Conservation (phyloP, 1,284 basidiomycete species). For the Agaricales sp. region DNA sequence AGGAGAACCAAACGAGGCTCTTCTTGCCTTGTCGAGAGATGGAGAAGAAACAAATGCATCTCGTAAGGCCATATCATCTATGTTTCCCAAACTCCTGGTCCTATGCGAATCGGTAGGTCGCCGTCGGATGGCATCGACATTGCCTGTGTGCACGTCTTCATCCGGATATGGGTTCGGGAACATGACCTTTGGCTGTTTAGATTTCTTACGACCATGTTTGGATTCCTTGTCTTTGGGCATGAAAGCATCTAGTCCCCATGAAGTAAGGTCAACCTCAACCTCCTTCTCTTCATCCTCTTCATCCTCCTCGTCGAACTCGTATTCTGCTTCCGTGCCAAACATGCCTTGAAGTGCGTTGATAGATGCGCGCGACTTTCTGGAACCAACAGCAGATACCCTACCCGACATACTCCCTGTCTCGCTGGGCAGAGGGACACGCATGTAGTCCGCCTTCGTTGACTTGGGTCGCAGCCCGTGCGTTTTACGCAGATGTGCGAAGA, state of each 20-base stretch:
- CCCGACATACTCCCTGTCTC: constrained; percentile 37
- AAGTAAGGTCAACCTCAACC: constrained; percentile 68
- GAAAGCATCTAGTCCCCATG: constrained; percentile 73
- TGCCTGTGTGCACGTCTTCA: constrained; percentile 19
- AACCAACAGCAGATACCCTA: constrained; percentile 29
- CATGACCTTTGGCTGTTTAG: constrained; percentile 26
- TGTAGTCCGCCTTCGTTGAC: constrained; percentile 33
- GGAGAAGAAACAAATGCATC: constrained; percentile 25
- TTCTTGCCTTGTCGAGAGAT: constrained; percentile 18
- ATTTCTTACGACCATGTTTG: constrained; percentile 15
- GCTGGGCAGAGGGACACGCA: constrained; percentile 56
- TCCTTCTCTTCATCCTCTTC: constrained; percentile 36
- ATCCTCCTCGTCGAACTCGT: constrained; percentile 41
- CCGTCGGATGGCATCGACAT: constrained; percentile 19
- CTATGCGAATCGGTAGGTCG: constrained; percentile 26
- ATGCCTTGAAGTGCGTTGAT: constrained; percentile 59
- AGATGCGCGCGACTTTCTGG: constrained; percentile 35
- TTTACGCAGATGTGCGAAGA: constrained; percentile 64
- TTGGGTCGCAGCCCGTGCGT: constrained; percentile 32
- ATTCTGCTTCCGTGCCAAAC: constrained; percentile 42
- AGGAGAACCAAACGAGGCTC: constrained; percentile 45
- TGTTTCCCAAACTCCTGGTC: constrained; percentile 53
- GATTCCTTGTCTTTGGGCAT: constrained; percentile 53
- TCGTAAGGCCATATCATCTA: constrained; percentile 40
- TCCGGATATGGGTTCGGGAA: constrained; percentile 23